A percentile compares a stretch with the other conserved stretches of the same genome.
These are phyloP conservation scores for Clathrus columnatus DNA, from an alignment of 768 basidiomycete species.

Conservation along the genomic window DNA sequence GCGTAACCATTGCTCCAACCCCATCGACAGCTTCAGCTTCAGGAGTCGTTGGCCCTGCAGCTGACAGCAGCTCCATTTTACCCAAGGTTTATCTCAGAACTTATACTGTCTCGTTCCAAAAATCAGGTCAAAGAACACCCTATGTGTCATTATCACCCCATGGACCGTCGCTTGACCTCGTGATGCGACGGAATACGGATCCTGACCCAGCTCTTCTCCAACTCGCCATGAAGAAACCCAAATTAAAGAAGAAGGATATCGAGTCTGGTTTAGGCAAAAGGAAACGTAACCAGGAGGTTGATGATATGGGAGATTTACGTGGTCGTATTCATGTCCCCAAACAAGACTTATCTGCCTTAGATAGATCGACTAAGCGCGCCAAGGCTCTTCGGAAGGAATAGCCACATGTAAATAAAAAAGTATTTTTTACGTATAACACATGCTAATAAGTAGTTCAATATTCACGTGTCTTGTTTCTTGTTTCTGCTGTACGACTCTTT, in stretches of 20 bases:
- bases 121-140: slow-evolving; percentile 74
- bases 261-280: slow-evolving; percentile 87
- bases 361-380: slow-evolving; percentile 77
- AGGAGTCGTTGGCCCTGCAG: slow-evolving; percentile 27
- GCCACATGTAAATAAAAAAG: slow-evolving; percentile 13
- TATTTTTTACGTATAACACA: too few relatives aligned
- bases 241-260: slow-evolving; percentile 80
- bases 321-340: slow-evolving; percentile 83
- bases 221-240: slow-evolving; percentile 73
- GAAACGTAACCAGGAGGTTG: slow-evolving; percentile 90
- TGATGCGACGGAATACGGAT: slow-evolving; percentile 61
- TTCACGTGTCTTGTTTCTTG: too few relatives aligned
- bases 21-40: slow-evolving; percentile 34
- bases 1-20: slow-evolving; percentile 64
- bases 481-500: too few relatives aligned
- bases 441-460: too few relatives aligned
- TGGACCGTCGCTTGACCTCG: slow-evolving; percentile 86
- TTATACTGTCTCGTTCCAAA: slow-evolving; percentile 65
- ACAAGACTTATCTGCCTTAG: slow-evolving; percentile 81
- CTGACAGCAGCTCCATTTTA: slow-evolving; percentile 35
- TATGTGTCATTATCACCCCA: slow-evolving; percentile 76
- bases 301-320: slow-evolving; percentile 95
- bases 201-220: slow-evolving; percentile 77
- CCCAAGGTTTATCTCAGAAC: slow-evolving; percentile 86
- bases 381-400: slow-evolving; percentile 65